Evolutionary conservation across 345 rosid genomes (phyloP), one percentile per base, ranked within the genome.

Genomic region (Acer yangbiense): DNA sequence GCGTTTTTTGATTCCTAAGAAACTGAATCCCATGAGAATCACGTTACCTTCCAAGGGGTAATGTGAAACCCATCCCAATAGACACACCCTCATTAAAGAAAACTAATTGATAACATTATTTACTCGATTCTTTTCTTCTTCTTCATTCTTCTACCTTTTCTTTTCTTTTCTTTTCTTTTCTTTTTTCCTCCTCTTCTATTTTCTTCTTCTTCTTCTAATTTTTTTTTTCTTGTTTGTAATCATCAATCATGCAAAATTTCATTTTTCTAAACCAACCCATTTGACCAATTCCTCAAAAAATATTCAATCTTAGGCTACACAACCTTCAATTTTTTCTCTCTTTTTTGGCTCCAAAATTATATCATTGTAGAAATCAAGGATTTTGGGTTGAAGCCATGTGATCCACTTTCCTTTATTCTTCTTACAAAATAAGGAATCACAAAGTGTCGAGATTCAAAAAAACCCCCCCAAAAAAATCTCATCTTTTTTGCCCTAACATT

Each of bases 371-470:
- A 67, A 52, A 54, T 66, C 78, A 66, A 66, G 43, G 20, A 46
- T 54, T 75, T 29, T 35, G 78, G 64, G 20, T 35, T 23, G 41
- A 13, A 13, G 71, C 39, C 50, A 29, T 75, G 63, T 75, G 52
- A 75, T 11, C 52, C n/a, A 50, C 35, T 23, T 58, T 66, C 50
- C 65, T 66, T 75, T 35, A 52, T 65, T 52, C 72, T 52, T 52
- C 35, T 29, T 13, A 18, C n/a, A 18, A 52, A 32, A 43, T 18
- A 18, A 29, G 69, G 69, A 74, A 48, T 74, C 69, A 16, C 44
- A 11, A 65, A 32, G 29, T 52, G 4, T 54, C 52, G 52, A 54
- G 55, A 76, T 67, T 55, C 65, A 76, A 29, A 75, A 75, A 35
- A n/a, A 54, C 29, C 29, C 29, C 52, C 60, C 1, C 20, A 57